phyloP scores from a whole-genome alignment of 2,329 filamentous ascomycete genomes.

The Keithomyces neogunnii region DNA sequence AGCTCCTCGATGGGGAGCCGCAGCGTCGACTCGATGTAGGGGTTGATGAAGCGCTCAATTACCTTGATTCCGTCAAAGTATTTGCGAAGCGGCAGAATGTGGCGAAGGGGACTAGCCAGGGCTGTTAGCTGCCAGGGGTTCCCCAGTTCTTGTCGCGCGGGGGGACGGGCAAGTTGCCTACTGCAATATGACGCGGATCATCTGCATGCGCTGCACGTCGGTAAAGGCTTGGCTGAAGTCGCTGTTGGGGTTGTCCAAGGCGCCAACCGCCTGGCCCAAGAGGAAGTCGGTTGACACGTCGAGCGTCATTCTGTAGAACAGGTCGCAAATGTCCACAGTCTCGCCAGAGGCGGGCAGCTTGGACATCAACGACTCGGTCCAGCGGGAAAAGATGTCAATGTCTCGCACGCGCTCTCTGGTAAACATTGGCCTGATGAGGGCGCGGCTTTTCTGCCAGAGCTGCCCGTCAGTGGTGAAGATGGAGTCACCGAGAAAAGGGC shows the following conservation, averaged over 20 bases:
- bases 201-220: slow-evolving; percentile 66
- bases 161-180: not conserved
- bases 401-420: slow-evolving; percentile 77
- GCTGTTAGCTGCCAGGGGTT: not conserved
- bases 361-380: slow-evolving; percentile 9
- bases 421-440: slow-evolving; percentile 79
- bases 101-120: slow-evolving; percentile 48
- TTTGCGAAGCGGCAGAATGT: slow-evolving; percentile 51
- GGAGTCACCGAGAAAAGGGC: slow-evolving; percentile 63
- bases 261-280: slow-evolving; percentile 42
- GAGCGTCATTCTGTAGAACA: slow-evolving; percentile 77
- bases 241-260: slow-evolving; percentile 41
- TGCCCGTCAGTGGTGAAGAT: slow-evolving; percentile 76
- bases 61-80: slow-evolving; percentile 58
- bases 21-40: slow-evolving; percentile 69
- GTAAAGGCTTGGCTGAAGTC: slow-evolving; percentile 76
- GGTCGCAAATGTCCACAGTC: slow-evolving; percentile 60
- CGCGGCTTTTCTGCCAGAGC: slow-evolving; percentile 68
- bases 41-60: slow-evolving; percentile 69
- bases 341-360: slow-evolving; percentile 32
- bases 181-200: slow-evolving; percentile 13
- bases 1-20: slow-evolving; percentile 62
- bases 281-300: slow-evolving; percentile 84
- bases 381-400: slow-evolving; percentile 63
- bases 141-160: not conserved